Percentiles rank a stretch among this genome's conserved stretches.
These are phyloP conservation scores for Penicillium bialowiezense DNA, from an alignment of 495 filamentous ascomycete genomes.

Conservation along the genomic window DNA sequence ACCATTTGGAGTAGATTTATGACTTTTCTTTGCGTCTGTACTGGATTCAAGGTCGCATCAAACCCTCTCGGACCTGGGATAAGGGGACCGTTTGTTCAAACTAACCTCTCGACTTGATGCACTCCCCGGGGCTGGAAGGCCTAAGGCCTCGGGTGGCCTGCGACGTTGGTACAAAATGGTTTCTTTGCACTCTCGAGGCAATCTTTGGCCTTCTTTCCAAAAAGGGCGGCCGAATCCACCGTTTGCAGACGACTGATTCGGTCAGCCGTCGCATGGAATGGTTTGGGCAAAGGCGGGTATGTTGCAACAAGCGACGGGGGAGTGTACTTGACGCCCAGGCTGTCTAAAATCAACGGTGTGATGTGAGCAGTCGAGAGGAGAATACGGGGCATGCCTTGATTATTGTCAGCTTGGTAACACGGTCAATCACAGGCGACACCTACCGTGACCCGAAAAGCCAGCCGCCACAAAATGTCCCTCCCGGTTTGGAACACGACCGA, in stretches of 20 bases:
- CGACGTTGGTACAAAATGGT: background rate
- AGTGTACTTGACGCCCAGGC: background rate
- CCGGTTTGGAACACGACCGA: background rate
- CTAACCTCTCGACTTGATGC: no score
- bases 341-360: background rate
- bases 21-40: no score
- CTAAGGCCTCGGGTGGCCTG: background rate
- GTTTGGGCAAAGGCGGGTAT: background rate
- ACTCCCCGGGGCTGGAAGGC: no score
- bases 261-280: background rate
- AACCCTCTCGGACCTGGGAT: no score
- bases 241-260: background rate
- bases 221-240: background rate
- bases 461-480: background rate
- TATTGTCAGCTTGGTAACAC: background rate
- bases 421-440: background rate
- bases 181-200: conserved; percentile 1
- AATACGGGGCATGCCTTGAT: background rate
- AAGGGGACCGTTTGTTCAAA: no score
- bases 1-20: no score
- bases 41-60: no score
- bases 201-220: background rate
- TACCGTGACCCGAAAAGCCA: background rate
- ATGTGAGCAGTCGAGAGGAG: background rate
- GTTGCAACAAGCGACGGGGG: background rate